Conservation (phyloP, 129 eudicot species). For the Helichrysum umbraculigerum region DNA sequence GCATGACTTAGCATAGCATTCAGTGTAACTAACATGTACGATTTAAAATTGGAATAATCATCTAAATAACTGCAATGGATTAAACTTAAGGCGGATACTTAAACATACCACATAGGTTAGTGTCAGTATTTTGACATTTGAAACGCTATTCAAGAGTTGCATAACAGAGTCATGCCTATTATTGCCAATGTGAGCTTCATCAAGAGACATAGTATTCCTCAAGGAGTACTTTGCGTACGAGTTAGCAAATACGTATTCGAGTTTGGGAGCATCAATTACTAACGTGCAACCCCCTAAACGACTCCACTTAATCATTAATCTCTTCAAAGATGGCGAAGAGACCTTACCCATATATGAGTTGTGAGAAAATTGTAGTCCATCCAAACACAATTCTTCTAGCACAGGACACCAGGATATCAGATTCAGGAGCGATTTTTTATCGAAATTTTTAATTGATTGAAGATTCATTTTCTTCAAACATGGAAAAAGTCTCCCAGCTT, state of each 20-base stretch:
- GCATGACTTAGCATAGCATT: neutral
- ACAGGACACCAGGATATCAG: neutral
- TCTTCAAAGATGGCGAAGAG: neutral
- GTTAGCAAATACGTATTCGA: neutral
- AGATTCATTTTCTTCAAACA: neutral
- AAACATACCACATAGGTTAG: neutral
- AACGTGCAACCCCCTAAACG: neutral
- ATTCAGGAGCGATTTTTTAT: neutral
- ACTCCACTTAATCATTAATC: neutral
- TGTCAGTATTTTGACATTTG: conserved; percentile 16
- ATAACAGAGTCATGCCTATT: neutral
- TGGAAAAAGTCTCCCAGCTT: neutral
- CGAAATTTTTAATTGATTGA: too few relatives aligned
- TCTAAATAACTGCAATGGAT: too few relatives aligned
- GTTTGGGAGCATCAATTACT: neutral
- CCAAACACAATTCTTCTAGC: neutral
- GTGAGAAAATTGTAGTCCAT: neutral
- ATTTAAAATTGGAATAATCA: too few relatives aligned
- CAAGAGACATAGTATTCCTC: neutral
- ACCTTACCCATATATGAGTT: too few relatives aligned
- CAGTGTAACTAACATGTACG: too few relatives aligned
- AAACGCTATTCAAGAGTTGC: neutral
- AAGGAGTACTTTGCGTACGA: too few relatives aligned
- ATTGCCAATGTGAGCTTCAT: conserved; percentile 6
- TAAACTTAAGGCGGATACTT: too few relatives aligned